Percentiles rank a stretch among this genome's conserved stretches.
Evolutionary conservation across 306 rosid species (phyloP).

Genomic region (Cucumis sativus): DNA sequence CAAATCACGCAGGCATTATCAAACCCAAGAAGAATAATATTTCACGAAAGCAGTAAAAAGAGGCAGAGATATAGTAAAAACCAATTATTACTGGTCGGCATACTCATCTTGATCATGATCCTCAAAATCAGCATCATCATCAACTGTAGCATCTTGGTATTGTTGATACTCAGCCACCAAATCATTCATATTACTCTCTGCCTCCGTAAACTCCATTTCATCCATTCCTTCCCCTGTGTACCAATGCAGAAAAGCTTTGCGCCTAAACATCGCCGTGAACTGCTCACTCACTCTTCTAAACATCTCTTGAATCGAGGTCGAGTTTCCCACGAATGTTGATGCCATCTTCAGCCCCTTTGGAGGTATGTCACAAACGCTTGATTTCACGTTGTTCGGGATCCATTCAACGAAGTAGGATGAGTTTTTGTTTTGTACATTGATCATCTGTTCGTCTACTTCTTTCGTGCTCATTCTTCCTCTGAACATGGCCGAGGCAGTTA

Average conservation of each 20-base stretch:
- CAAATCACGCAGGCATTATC: not conserved
- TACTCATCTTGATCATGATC: constrained; percentile 35
- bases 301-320: constrained; percentile 94
- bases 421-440: constrained; percentile 91
- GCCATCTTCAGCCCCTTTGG: constrained; percentile 77
- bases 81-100: constrained; percentile 7
- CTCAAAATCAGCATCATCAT: constrained; percentile 60
- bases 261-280: constrained; percentile 83
- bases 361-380: constrained; percentile 84
- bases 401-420: constrained; percentile 87
- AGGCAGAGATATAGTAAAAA: not conserved
- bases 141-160: constrained; percentile 82
- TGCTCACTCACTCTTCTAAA: constrained; percentile 92
- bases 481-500: constrained; percentile 92
- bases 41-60: not conserved
- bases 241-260: constrained; percentile 95
- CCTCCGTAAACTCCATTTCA: constrained; percentile 93
- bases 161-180: constrained; percentile 93
- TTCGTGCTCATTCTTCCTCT: constrained; percentile 96
- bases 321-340: constrained; percentile 83
- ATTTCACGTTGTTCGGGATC: constrained; percentile 93
- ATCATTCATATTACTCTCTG: constrained; percentile 92
- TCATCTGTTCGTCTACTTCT: constrained; percentile 90
- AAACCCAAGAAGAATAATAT: not conserved
- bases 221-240: constrained; percentile 97